Conservation (phyloP, 1,284 basidiomycete species). For the Puccinia novopanici region DNA sequence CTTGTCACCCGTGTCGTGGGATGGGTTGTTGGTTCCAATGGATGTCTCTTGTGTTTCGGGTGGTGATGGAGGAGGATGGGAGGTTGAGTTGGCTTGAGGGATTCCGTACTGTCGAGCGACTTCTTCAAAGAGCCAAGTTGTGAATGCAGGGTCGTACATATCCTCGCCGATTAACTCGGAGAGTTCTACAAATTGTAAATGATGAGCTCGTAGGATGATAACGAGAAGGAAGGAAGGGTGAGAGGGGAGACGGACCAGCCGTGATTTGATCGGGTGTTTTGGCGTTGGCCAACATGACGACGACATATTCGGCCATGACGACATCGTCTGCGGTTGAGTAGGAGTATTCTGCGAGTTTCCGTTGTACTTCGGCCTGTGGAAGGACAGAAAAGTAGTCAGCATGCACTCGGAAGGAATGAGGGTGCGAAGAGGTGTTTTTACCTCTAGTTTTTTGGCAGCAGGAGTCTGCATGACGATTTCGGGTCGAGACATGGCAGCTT, state of each 20-base stretch:
- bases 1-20: slow-evolving; percentile 23
- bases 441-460: slow-evolving; percentile 49
- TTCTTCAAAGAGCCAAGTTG: slow-evolving; percentile 55
- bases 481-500: slow-evolving; percentile 35
- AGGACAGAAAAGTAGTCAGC: neutral
- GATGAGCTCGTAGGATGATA: neutral
- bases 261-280: slow-evolving; percentile 57
- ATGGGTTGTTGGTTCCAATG: neutral
- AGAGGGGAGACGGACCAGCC: slow-evolving; percentile 36
- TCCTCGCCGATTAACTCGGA: slow-evolving; percentile 57
- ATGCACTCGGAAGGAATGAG: neutral
- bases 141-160: slow-evolving; percentile 54
- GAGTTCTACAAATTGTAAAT: slow-evolving; percentile 52
- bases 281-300: slow-evolving; percentile 59
- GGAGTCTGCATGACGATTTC: slow-evolving; percentile 51
- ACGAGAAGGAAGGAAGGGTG: neutral
- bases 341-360: slow-evolving; percentile 48
- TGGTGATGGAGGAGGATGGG: slow-evolving; percentile 7
- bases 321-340: slow-evolving; percentile 50
- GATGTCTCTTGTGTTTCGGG: slow-evolving; percentile 2
- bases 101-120: slow-evolving; percentile 49
- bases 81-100: neutral
- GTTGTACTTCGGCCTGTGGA: slow-evolving; percentile 39
- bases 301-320: slow-evolving; percentile 57
- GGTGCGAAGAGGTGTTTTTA: neutral